A percentile compares a stretch with the other conserved stretches of the same genome.
phyloP scores from a whole-genome alignment of 306 rosid species.

The Neltuma alba region DNA sequence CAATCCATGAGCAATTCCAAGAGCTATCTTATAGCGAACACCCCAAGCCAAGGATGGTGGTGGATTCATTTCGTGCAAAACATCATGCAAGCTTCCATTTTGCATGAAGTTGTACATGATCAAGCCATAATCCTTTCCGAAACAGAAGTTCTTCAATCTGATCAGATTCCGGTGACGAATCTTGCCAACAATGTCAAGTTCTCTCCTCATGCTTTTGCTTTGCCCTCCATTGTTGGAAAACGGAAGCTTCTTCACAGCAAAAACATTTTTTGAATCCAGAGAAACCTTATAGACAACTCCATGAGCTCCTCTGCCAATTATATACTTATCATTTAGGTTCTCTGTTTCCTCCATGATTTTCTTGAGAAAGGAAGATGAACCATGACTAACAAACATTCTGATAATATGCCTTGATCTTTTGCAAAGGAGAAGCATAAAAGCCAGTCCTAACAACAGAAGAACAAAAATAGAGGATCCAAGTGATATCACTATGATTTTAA shows the following conservation, averaged over 20 bases:
- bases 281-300: slow-evolving; percentile 62
- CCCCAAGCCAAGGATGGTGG: slow-evolving; percentile 49
- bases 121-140: slow-evolving; percentile 46
- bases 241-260: slow-evolving; percentile 62
- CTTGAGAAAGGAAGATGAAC: slow-evolving; percentile 41
- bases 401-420: slow-evolving; percentile 32
- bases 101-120: slow-evolving; percentile 51
- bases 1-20: slow-evolving; percentile 61
- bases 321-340: slow-evolving; percentile 43
- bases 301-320: slow-evolving; percentile 67
- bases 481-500: slow-evolving; percentile 45
- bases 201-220: slow-evolving; percentile 50
- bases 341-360: slow-evolving; percentile 51
- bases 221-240: slow-evolving; percentile 38
- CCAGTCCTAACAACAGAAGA: slow-evolving; percentile 36
- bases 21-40: slow-evolving; percentile 55
- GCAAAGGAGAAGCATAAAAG: slow-evolving; percentile 23
- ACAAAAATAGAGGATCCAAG: slow-evolving; percentile 44
- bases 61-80: slow-evolving; percentile 49
- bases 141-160: slow-evolving; percentile 51
- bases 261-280: slow-evolving; percentile 34
- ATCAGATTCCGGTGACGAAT: slow-evolving; percentile 60
- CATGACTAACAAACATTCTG: slow-evolving; percentile 22
- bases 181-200: slow-evolving; percentile 45
- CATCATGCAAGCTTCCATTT: slow-evolving; percentile 71